A percentile compares a stretch with the other conserved stretches of the same genome.
Conservation (phyloP, 1,139 yeast genomes). For the Kurtzmaniella quercitrusa region DNA sequence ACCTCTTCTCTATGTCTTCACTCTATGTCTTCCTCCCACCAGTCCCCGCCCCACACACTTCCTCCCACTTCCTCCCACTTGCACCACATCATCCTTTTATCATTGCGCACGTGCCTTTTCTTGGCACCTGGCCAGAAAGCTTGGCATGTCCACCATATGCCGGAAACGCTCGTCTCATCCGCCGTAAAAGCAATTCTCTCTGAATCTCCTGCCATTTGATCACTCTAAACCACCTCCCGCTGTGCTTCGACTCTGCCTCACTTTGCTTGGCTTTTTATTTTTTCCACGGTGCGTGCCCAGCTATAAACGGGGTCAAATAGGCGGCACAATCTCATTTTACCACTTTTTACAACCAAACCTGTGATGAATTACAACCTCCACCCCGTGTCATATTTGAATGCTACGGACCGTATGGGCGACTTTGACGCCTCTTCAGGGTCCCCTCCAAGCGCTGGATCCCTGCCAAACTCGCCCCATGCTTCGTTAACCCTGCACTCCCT, state of each 20-base stretch:
- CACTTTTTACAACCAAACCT: slow-evolving; percentile 1
- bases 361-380: slow-evolving; percentile 41
- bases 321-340: background rate
- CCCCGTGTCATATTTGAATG: slow-evolving; percentile 43
- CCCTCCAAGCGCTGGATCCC: slow-evolving; percentile 24
- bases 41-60: too few relatives aligned
- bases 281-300: background rate
- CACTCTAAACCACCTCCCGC: background rate
- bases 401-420: slow-evolving; percentile 20
- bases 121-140: slow-evolving; percentile 4
- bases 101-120: slow-evolving; percentile 2
- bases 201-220: background rate
- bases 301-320: background rate
- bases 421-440: slow-evolving; percentile 26
- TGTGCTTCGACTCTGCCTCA: slow-evolving; percentile 1
- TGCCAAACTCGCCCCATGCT: slow-evolving; percentile 30
- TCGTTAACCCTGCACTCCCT: slow-evolving; percentile 37
- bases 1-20: too few relatives aligned
- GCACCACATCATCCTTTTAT: background rate
- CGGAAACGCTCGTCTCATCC: background rate
- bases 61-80: too few relatives aligned
- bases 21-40: too few relatives aligned
- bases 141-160: background rate
- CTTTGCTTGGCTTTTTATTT: slow-evolving; percentile 1
- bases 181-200: background rate